These are phyloP conservation scores for Angophora floribunda DNA, from an alignment of 345 rosid species.

Conservation along the genomic window DNA sequence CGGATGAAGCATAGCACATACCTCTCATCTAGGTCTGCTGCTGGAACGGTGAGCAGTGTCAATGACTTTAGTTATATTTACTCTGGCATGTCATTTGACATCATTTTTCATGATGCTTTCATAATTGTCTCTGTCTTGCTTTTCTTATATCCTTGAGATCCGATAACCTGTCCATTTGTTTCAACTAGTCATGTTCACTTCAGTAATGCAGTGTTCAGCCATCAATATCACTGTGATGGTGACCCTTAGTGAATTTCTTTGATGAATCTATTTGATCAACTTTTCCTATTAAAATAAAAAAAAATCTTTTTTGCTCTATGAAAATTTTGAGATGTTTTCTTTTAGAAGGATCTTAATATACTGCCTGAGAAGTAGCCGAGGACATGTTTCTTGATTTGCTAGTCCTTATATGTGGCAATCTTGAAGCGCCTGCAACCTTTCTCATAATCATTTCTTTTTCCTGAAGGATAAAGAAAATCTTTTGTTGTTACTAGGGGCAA, in stretches of 20 bases:
- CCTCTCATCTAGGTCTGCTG: slow-evolving; percentile 91
- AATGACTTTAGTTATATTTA: not conserved
- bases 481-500: not conserved
- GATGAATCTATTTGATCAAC: not conserved
- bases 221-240: not conserved
- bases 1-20: slow-evolving; percentile 89
- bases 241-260: not conserved
- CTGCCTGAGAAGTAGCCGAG: not conserved
- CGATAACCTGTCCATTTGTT: not conserved
- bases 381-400: not conserved
- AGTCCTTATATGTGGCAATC: not conserved
- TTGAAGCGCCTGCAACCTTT: not conserved
- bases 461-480: not conserved
- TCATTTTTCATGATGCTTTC: not conserved
- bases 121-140: not conserved
- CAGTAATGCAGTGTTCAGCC: not conserved
- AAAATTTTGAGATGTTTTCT: not conserved
- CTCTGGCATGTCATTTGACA: not conserved
- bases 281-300: not conserved
- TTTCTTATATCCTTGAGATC: not conserved
- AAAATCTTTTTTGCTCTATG: not conserved
- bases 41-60: slow-evolving; percentile 62
- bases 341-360: not conserved
- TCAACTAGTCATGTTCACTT: not conserved
- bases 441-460: not conserved